Percentiles rank a stretch among this genome's conserved stretches.
Evolutionary conservation across 257 asterid genomes (phyloP).

Genomic region (Lavandula angustifolia): DNA sequence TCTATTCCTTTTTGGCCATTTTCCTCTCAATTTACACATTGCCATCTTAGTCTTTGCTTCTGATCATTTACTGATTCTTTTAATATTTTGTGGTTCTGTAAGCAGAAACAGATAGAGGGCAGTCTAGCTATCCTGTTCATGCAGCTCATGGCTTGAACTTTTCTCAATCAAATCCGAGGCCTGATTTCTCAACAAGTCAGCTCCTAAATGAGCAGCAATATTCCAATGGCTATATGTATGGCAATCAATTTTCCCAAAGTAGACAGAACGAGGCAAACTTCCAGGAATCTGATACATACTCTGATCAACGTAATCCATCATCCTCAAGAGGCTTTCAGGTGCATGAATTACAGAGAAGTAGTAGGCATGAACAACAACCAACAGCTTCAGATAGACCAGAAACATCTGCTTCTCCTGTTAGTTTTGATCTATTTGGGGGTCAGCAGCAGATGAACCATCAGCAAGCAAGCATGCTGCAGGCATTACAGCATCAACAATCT

Average conservation of each 20-base stretch:
- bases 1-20: neutral
- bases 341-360: constrained; percentile 63
- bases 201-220: constrained; percentile 57
- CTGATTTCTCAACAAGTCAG: constrained; percentile 57
- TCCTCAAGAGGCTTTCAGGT: constrained; percentile 55
- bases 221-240: constrained; percentile 62
- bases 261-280: constrained; percentile 68
- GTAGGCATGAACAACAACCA: constrained; percentile 52
- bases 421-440: constrained; percentile 91
- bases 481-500: constrained; percentile 70
- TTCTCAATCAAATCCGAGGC: constrained; percentile 55
- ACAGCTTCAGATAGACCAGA: constrained; percentile 55
- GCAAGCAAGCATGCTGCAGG: constrained; percentile 64
- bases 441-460: constrained; percentile 79
- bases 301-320: constrained; percentile 49
- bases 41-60: neutral
- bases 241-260: constrained; percentile 57
- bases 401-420: constrained; percentile 56
- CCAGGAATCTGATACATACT: constrained; percentile 57
- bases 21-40: neutral
- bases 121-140: constrained; percentile 50
- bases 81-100: constrained; percentile 25
- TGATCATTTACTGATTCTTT: neutral
- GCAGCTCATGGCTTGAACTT: constrained; percentile 59
- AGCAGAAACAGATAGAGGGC: constrained; percentile 70